Evolutionary conservation across 768 basidiomycete species (phyloP).

Genomic region (Podaxis pistillaris): DNA sequence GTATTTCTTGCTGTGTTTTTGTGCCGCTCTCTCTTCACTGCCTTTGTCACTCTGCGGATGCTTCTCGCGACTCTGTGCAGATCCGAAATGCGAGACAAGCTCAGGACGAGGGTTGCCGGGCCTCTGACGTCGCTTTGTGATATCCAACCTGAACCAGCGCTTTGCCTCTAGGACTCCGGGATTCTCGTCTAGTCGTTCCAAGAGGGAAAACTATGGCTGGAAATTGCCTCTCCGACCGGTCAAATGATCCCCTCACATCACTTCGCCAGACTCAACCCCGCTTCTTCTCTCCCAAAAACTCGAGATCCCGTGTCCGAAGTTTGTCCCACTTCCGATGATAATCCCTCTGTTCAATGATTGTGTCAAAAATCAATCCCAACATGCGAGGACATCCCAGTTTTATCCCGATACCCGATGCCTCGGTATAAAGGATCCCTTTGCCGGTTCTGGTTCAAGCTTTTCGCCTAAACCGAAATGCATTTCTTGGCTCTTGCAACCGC

Average conservation of each 20-base stretch:
- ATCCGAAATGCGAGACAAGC: too few relatives aligned
- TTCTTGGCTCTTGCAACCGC: constrained; percentile 12
- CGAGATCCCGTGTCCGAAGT: not conserved
- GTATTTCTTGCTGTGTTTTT: not conserved
- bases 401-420: constrained; percentile 15
- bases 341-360: not conserved
- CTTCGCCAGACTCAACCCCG: constrained; percentile 1
- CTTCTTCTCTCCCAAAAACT: constrained; percentile 8
- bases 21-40: too few relatives aligned
- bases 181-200: too few relatives aligned
- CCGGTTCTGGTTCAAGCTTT: not conserved
- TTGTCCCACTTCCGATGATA: constrained; percentile 8
- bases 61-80: too few relatives aligned
- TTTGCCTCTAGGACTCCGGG: too few relatives aligned
- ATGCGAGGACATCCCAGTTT: constrained; percentile 23
- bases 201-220: not conserved
- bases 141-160: too few relatives aligned
- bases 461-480: constrained; percentile 14
- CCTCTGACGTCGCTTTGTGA: too few relatives aligned
- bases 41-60: too few relatives aligned
- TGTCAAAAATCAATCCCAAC: not conserved
- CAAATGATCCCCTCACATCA: not conserved
- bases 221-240: not conserved
- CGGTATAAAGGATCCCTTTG: constrained; percentile 3
- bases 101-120: too few relatives aligned